These are phyloP conservation scores for Primulina eburnea DNA, from an alignment of 257 asterid genomes.

Conservation along the genomic window DNA sequence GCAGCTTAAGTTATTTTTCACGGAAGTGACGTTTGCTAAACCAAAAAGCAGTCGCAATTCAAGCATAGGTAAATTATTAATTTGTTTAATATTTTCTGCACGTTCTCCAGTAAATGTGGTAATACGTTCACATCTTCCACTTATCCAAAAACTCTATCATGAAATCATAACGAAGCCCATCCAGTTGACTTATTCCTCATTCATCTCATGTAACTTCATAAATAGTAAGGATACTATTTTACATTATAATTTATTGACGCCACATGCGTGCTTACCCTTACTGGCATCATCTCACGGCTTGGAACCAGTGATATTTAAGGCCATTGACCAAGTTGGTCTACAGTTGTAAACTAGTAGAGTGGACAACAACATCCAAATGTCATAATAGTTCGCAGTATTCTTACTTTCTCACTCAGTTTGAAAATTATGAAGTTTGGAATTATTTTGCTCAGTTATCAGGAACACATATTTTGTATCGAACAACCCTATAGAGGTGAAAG, in stretches of 20 bases:
- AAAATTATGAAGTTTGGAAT: not conserved
- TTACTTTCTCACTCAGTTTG: not conserved
- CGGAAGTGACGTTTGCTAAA: constrained; percentile 92
- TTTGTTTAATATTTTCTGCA: constrained; percentile 6
- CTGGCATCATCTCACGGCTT: not conserved
- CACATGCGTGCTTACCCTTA: not conserved
- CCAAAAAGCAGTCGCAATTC: constrained; percentile 99
- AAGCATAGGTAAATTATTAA: constrained; percentile 66
- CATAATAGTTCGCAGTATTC: not conserved
- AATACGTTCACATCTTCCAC: constrained; percentile 7
- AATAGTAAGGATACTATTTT: not conserved
- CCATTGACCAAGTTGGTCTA: not conserved
- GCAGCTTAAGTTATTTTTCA: constrained; percentile 88
- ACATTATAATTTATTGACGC: not conserved
- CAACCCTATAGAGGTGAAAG: not conserved
- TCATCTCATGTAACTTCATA: not conserved
- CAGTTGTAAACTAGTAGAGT: not conserved
- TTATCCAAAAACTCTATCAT: not conserved
- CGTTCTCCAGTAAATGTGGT: not conserved
- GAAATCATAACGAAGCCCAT: not conserved
- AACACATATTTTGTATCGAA: not conserved
- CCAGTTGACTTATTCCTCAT: not conserved
- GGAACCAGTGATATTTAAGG: not conserved
- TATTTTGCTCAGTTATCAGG: not conserved
- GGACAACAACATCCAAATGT: not conserved